These are phyloP conservation scores for Plantago elongata DNA, from an alignment of 257 asterid genomes.

Conservation along the genomic window DNA sequence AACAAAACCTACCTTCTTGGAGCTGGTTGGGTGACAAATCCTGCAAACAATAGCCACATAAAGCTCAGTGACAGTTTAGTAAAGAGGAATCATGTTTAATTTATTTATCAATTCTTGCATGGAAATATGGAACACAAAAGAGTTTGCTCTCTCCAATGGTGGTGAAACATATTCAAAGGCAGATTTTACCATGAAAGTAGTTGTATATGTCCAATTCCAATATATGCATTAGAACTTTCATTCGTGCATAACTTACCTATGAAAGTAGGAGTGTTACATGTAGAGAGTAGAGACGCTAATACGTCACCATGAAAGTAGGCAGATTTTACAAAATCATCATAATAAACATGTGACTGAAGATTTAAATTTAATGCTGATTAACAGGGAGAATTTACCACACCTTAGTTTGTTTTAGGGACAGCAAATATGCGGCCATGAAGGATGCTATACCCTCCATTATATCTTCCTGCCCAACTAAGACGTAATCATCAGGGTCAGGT, in stretches of 20 bases:
- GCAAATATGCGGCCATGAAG: constrained; percentile 92
- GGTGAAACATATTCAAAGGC: neutral
- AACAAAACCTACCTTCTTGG: constrained; percentile 70
- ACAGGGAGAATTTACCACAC: constrained; percentile 29
- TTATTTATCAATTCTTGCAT: neutral
- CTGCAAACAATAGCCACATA: constrained; percentile 39
- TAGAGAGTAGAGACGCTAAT: too few relatives aligned
- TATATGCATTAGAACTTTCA: too few relatives aligned
- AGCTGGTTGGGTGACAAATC: constrained; percentile 94
- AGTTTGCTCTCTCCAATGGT: neutral
- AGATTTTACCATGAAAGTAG: too few relatives aligned
- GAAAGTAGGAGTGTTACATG: neutral
- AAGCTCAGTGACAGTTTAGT: constrained; percentile 12
- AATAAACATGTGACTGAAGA: neutral
- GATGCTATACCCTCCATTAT: constrained; percentile 95
- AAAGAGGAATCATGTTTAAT: constrained; percentile 6
- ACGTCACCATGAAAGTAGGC: neutral
- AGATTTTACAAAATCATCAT: constrained; percentile 13
- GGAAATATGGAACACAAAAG: neutral
- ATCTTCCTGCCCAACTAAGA: constrained; percentile 93
- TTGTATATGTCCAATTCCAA: too few relatives aligned
- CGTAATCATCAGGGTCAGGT: constrained; percentile 70
- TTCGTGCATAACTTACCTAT: neutral
- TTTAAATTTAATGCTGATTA: constrained; percentile 10
- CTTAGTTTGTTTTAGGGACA: constrained; percentile 92